phyloP scores from a whole-genome alignment of 1,139 yeast genomes.

The Saccharomycopsis hybrid region DNA sequence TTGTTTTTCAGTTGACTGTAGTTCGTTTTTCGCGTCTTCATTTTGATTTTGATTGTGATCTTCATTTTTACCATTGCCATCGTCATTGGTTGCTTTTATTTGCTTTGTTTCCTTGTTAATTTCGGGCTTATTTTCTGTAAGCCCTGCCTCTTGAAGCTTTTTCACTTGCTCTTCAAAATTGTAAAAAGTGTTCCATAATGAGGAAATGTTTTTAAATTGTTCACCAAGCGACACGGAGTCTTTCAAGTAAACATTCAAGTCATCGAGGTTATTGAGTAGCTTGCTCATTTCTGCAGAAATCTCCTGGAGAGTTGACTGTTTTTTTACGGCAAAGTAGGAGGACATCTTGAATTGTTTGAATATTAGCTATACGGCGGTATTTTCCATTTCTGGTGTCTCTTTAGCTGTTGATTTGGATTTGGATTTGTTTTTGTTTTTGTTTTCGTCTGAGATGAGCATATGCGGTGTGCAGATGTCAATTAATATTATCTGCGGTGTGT shows the following conservation, averaged over 20 bases:
- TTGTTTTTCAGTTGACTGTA: too few relatives aligned
- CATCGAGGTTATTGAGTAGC: slow-evolving; percentile 6
- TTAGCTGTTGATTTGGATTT: too few relatives aligned
- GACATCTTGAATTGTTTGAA: too few relatives aligned
- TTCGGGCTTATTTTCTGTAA: neutral
- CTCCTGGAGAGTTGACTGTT: slow-evolving; percentile 10
- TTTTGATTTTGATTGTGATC: neutral
- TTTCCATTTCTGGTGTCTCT: too few relatives aligned
- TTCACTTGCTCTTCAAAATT: slow-evolving; percentile 9
- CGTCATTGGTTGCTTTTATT: neutral
- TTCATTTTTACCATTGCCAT: neutral
- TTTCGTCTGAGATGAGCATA: too few relatives aligned
- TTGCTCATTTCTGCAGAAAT: slow-evolving; percentile 9
- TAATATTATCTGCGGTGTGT: too few relatives aligned
- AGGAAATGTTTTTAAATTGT: slow-evolving; percentile 19
- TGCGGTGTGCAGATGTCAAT: too few relatives aligned
- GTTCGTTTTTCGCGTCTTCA: too few relatives aligned
- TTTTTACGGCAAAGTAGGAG: slow-evolving; percentile 9
- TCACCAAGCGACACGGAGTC: slow-evolving; percentile 16
- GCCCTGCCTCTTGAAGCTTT: neutral
- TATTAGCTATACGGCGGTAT: too few relatives aligned
- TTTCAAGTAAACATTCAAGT: slow-evolving; percentile 9
- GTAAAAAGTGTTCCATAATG: slow-evolving; percentile 20
- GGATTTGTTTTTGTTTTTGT: too few relatives aligned
- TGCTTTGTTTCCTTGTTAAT: neutral